Percentiles rank a stretch among this genome's conserved stretches.
phyloP scores from a whole-genome alignment of 2,329 filamentous ascomycete genomes.

The Didymella lethalis region DNA sequence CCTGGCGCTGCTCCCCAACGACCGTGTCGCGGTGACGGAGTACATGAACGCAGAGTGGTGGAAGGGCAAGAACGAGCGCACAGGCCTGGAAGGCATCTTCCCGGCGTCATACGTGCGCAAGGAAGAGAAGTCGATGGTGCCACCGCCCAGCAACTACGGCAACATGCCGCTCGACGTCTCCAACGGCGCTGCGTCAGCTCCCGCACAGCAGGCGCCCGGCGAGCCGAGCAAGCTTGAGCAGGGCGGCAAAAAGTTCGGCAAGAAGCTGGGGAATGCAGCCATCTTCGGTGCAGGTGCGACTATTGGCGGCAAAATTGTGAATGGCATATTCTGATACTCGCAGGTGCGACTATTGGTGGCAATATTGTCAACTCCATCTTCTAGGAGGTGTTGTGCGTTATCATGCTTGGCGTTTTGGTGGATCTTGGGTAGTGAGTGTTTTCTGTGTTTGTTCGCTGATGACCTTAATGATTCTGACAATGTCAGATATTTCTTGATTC shows the following conservation, averaged over 20 bases:
- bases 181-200: conserved; percentile 56
- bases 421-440: conserved; percentile 15
- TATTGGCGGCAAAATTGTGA: conserved; percentile 84
- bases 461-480: conserved; percentile 13
- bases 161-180: conserved; percentile 80
- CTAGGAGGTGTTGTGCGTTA: conserved; percentile 9
- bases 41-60: conserved; percentile 99
- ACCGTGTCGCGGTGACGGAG: conserved; percentile 80
- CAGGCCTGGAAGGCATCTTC: conserved; percentile 89
- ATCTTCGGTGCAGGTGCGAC: conserved; percentile 94
- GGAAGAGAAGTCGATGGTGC: conserved; percentile 65
- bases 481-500: conserved; percentile 17
- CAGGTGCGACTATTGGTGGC: conserved; percentile 86
- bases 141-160: conserved; percentile 67
- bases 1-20: conserved; percentile 79
- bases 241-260: conserved; percentile 92
- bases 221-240: conserved; percentile 71
- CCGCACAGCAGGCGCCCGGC: conserved; percentile 44
- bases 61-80: conserved; percentile 86
- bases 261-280: conserved; percentile 86
- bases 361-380: conserved; percentile 71
- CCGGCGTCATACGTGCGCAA: conserved; percentile 85
- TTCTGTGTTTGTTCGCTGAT: neutral
- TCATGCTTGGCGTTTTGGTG: conserved; percentile 18
- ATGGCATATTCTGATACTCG: conserved; percentile 57